Evolutionary conservation across 2,329 filamentous ascomycete genomes (phyloP).

Genomic region (Colletotrichum melonis): DNA sequence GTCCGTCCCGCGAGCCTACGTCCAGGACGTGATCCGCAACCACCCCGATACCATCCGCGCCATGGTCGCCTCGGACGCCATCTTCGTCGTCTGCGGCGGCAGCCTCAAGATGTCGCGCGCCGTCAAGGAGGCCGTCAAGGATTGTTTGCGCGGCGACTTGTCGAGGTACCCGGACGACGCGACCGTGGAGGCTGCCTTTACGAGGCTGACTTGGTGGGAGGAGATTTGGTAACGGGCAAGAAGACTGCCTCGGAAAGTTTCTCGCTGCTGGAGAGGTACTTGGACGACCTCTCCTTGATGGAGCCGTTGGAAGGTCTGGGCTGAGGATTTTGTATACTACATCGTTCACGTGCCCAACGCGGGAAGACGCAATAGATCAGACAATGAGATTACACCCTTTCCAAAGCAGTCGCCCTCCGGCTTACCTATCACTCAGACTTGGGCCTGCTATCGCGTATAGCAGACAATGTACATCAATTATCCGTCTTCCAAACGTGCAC

Average conservation of each 20-base stretch:
- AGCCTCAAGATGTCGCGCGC: slow-evolving; percentile 69
- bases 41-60: slow-evolving; percentile 50
- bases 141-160: slow-evolving; percentile 55
- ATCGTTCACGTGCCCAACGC: no score
- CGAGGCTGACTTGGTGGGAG: slow-evolving; percentile 62
- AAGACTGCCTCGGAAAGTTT: not conserved
- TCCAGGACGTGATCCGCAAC: slow-evolving; percentile 64
- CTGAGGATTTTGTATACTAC: no score
- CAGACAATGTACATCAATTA: no score
- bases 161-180: slow-evolving; percentile 47
- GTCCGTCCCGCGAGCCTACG: slow-evolving; percentile 61
- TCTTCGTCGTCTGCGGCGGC: slow-evolving; percentile 67
- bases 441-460: no score
- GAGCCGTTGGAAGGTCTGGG: no score
- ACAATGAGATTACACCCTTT: no score
- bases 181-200: slow-evolving; percentile 50
- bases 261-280: accelerated
- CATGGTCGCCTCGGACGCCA: slow-evolving; percentile 52
- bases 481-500: no score
- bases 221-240: slow-evolving; percentile 63
- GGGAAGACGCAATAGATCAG: no score
- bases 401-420: no score
- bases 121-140: slow-evolving; percentile 63
- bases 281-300: not conserved
- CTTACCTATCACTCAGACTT: no score